A percentile compares a stretch with the other conserved stretches of the same genome.
These are phyloP conservation scores for Phaeosphaeriaceae sp. DNA, from an alignment of 2,329 filamentous ascomycete genomes.

Conservation along the genomic window DNA sequence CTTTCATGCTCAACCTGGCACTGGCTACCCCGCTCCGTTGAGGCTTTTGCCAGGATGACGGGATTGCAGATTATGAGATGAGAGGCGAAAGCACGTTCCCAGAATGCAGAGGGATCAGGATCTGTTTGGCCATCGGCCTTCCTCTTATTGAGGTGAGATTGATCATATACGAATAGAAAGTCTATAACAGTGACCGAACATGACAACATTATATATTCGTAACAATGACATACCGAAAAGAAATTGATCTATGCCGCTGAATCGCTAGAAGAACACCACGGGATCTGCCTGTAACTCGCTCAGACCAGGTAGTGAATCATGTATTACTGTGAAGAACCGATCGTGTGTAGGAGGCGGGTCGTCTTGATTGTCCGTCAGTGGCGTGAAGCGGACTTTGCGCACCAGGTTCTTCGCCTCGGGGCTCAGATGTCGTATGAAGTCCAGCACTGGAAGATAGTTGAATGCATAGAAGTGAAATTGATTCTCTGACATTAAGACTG, in stretches of 20 bases:
- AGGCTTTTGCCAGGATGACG: no score
- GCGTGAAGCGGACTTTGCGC: constrained; percentile 47
- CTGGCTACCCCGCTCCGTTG: no score
- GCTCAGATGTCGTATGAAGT: constrained; percentile 49
- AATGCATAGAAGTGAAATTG: constrained; percentile 50
- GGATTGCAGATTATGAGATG: no score
- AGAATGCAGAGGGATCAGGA: no score
- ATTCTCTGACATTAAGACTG: constrained; percentile 50
- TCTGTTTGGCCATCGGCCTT: not conserved
- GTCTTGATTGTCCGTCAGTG: constrained; percentile 46
- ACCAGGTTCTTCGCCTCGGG: constrained; percentile 48
- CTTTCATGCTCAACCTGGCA: no score
- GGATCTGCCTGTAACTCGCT: constrained; percentile 48
- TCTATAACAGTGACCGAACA: not conserved
- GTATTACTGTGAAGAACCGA: constrained; percentile 49
- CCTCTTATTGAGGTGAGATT: constrained; percentile 1
- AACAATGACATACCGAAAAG: not conserved
- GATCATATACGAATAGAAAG: constrained; percentile 1
- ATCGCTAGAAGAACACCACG: constrained; percentile 42
- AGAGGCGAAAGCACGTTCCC: no score
- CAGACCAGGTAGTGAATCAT: constrained; percentile 47
- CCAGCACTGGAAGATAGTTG: constrained; percentile 49
- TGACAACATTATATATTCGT: not conserved
- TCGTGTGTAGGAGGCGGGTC: constrained; percentile 45
- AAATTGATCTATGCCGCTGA: not conserved